phyloP scores from a whole-genome alignment of 2,329 filamentous ascomycete genomes.

The Sporothrix brunneoviolacea region DNA sequence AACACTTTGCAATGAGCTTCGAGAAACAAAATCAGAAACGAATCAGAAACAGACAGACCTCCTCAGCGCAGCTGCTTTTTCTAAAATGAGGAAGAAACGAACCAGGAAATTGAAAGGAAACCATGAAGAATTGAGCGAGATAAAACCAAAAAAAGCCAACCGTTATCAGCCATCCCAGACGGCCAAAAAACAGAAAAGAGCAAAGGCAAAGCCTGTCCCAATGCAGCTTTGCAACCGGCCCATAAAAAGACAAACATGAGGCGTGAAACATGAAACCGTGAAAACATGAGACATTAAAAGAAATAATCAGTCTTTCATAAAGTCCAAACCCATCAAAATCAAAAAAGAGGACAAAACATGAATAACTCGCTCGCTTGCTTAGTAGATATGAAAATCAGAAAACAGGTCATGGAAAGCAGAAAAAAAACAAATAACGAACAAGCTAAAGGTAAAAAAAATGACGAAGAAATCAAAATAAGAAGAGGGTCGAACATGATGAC shows the following conservation, averaged over 20 bases:
- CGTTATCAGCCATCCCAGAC: background rate
- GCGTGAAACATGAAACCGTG: slow-evolving; percentile 10
- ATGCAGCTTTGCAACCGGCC: slow-evolving; percentile 13
- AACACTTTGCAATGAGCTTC: slow-evolving; percentile 2
- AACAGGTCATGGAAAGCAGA: slow-evolving; percentile 4
- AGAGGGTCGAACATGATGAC: slow-evolving; percentile 8
- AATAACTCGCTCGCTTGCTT: slow-evolving; percentile 5
- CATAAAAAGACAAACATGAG: slow-evolving; percentile 6
- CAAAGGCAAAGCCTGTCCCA: slow-evolving; percentile 5
- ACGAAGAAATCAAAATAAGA: background rate
- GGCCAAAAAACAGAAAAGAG: background rate
- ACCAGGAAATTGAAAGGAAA: background rate
- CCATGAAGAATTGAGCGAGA: background rate
- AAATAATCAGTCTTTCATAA: slow-evolving; percentile 8
- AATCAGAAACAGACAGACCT: background rate
- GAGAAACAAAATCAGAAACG: slow-evolving; percentile 8
- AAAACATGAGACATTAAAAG: slow-evolving; percentile 7
- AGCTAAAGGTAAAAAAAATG: slow-evolving; percentile 7
- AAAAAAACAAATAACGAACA: background rate
- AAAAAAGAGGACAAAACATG: slow-evolving; percentile 3
- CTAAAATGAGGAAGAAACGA: background rate
- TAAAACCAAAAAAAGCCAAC: background rate
- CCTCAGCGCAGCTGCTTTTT: background rate
- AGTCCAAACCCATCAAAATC: background rate
- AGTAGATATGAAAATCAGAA: background rate